phyloP scores from a whole-genome alignment of 176 grass and related monocot genomes.

The Puya raimondii region DNA sequence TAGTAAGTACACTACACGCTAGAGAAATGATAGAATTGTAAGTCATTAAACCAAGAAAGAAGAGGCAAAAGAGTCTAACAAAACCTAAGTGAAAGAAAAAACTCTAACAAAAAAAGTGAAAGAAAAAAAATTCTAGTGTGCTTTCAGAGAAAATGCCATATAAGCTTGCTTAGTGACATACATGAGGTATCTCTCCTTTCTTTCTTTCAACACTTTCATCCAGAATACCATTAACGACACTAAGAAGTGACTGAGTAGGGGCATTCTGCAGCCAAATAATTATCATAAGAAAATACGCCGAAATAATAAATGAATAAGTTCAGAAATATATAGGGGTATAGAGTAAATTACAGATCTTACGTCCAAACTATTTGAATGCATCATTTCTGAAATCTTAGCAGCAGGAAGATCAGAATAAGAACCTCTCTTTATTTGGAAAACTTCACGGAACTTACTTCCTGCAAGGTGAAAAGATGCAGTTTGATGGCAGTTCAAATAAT shows the following conservation, averaged over 20 bases:
- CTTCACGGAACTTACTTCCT: slow-evolving; percentile 63
- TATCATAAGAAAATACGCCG: slow-evolving; percentile 20
- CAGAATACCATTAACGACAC: slow-evolving; percentile 84
- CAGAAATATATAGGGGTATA: slow-evolving; percentile 9
- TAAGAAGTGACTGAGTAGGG: slow-evolving; percentile 89
- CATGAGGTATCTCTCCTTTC: slow-evolving; percentile 97
- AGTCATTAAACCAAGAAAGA: slow-evolving; percentile 23
- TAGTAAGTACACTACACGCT: slow-evolving; percentile 78
- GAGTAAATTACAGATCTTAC: slow-evolving; percentile 46
- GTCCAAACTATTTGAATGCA: slow-evolving; percentile 84
- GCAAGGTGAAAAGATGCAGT: slow-evolving; percentile 21
- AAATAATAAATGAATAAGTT: not conserved
- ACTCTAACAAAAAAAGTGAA: slow-evolving; percentile 1
- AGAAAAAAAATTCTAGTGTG: slow-evolving; percentile 1
- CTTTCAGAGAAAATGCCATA: not conserved
- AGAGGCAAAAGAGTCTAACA: slow-evolving; percentile 3
- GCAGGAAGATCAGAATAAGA: slow-evolving; percentile 66
- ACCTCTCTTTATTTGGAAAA: slow-evolving; percentile 62
- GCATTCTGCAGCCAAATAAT: slow-evolving; percentile 54
- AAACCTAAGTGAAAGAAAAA: slow-evolving; percentile 15
- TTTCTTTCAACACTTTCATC: slow-evolving; percentile 97
- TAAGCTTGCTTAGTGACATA: slow-evolving; percentile 29
- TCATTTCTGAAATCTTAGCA: slow-evolving; percentile 87
- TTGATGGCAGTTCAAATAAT: not conserved
- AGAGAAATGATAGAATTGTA: slow-evolving; percentile 18